Conservation (phyloP, 2,329 filamentous ascomycete species). For the Phialocephala sp. region DNA sequence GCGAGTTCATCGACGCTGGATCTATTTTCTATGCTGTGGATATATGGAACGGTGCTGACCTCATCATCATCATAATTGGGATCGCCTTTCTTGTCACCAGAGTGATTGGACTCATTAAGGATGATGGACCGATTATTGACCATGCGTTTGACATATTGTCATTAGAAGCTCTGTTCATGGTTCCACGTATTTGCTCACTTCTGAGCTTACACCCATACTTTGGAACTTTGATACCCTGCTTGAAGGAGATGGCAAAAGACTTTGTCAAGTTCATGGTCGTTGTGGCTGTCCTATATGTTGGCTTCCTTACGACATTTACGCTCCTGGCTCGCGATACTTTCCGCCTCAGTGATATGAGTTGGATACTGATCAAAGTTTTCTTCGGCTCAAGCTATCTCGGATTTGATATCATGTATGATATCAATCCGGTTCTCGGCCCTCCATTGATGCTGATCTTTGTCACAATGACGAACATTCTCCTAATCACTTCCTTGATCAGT, state of each 20-base stretch:
- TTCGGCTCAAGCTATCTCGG: conserved; percentile 78
- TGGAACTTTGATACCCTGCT: conserved; percentile 85
- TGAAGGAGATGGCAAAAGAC: conserved; percentile 93
- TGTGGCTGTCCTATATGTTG: conserved; percentile 80
- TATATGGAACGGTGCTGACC: conserved; percentile 78
- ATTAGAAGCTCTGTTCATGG: conserved; percentile 86
- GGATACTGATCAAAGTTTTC: conserved; percentile 80
- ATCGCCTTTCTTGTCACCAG: conserved; percentile 76
- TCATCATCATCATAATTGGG: conserved; percentile 76
- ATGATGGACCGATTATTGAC: conserved; percentile 69
- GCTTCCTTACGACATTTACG: conserved; percentile 87
- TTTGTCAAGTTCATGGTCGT: conserved; percentile 85
- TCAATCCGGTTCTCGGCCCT: conserved; percentile 38
- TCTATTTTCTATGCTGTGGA: conserved; percentile 85
- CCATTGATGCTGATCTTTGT: conserved; percentile 67
- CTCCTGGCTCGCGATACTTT: conserved; percentile 75
- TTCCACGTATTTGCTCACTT: conserved; percentile 86
- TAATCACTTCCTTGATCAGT: conserved; percentile 80
- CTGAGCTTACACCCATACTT: conserved; percentile 89
- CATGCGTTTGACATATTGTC: conserved; percentile 88
- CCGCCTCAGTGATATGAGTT: conserved; percentile 70
- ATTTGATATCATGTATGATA: conserved; percentile 68
- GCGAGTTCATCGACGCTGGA: conserved; percentile 85
- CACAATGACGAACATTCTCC: conserved; percentile 76
- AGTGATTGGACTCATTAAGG: conserved; percentile 66